Evolutionary conservation across 306 rosid species (phyloP), one percentile per base, ranked within the genome.

Genomic region (Ziziphus jujuba): DNA sequence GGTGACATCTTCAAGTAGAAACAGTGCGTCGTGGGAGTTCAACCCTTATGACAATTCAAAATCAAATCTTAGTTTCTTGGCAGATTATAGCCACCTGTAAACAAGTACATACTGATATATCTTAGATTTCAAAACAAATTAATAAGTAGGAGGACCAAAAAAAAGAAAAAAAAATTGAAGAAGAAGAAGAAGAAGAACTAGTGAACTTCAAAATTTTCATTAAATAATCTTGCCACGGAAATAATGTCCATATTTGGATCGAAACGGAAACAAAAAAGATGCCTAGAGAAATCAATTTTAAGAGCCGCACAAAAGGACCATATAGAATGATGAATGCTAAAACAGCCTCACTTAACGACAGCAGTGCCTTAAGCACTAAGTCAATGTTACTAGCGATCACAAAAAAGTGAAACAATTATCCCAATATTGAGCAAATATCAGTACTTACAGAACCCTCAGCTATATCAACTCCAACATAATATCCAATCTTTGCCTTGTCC

Each of bases 401-500:
- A 72, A 65, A 56, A 64, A 38, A 57, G 59, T 31, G 67, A 73
- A 71, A 43, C 49, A 75, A 49, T 5, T 12, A 57, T 62, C 31
- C 19, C 70, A 60, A 16, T 48, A 19, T 20, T 50, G 24, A 45
- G 53, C 9, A 59, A 67, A 69, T 9, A 35, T 31, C 23, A 77
- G 68, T 56, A 79, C 95, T 87, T 79, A 88, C 99, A 0, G 99
- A 93, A 67, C 99, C 99, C 55, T 90, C 96, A 9, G 99, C 97
- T 20, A 93, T 93, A 79, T 93, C 99, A 74, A 93, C 78, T 47
- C 99, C 99, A 77, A 93, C 99, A 72, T 93, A 93, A 63, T 93
- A 93, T 56, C 96, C 99, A 84, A 93, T 49, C 79, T 82, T 93
- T 33, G 99, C 96, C 76, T 93, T 93, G 84, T 93, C 99, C 99